Percentiles rank a stretch among this genome's conserved stretches.
phyloP scores from a whole-genome alignment of 768 basidiomycete genomes.

The Mycena metata region DNA sequence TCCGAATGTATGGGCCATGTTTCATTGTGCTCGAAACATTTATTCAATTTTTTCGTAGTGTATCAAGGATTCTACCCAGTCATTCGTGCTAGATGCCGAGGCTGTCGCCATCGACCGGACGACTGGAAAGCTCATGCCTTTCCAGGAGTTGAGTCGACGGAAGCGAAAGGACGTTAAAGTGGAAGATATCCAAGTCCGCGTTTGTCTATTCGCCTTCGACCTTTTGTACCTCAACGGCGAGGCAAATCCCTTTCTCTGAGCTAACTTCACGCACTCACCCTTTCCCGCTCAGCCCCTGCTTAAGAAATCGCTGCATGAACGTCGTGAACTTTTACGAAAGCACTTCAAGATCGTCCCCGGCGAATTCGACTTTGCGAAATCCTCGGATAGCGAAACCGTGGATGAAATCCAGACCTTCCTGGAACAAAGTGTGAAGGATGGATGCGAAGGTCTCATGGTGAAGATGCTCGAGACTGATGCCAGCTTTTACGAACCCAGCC shows the following conservation, averaged over 20 bases:
- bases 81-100: constrained; percentile 96
- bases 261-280: background rate
- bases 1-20: constrained; percentile 69
- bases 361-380: constrained; percentile 95
- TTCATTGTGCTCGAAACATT: background rate
- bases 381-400: constrained; percentile 87
- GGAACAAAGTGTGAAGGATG: constrained; percentile 97
- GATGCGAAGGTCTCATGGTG: constrained; percentile 99
- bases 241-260: constrained; percentile 60
- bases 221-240: constrained; percentile 97
- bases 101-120: constrained; percentile 94
- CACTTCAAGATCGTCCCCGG: constrained; percentile 87
- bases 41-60: constrained; percentile 63
- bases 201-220: constrained; percentile 97
- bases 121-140: constrained; percentile 91
- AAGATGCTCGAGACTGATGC: constrained; percentile 96
- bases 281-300: constrained; percentile 76
- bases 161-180: constrained; percentile 99
- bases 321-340: constrained; percentile 80
- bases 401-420: constrained; percentile 97
- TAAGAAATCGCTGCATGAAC: constrained; percentile 78
- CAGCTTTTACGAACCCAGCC: constrained; percentile 95
- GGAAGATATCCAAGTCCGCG: constrained; percentile 97
- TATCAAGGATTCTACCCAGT: constrained; percentile 84
- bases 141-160: constrained; percentile 95